Evolutionary conservation across 768 basidiomycete species (phyloP), one percentile per base, ranked within the genome.

Genomic region (Solioccasus polychromus): DNA sequence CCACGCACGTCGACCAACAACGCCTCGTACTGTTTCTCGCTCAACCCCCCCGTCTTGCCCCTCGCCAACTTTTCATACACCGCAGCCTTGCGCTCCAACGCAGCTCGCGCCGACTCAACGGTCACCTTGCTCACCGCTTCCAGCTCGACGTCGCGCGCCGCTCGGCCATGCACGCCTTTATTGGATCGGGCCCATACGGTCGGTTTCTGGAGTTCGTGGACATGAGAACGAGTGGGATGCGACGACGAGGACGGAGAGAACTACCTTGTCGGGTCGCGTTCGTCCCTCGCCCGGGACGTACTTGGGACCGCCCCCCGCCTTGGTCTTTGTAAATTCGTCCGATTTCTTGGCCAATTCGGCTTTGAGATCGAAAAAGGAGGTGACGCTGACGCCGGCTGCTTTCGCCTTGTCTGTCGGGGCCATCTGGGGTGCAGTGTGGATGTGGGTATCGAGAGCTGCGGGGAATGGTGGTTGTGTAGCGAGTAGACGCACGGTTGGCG

Each of bases 361-460:
- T 50, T 85, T 88, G 34, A 93, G 79, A 57, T 91, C 87, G n/a
- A 90, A 78, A 63, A 91, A 88, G 0, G 90, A 88, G 47, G 75
- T 77, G 4, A 83, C 74, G 49, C 80, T 86, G 58, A 88, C 74
- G 8, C 85, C 85, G 29, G 81, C 78, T 14, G 80, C 82, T 59
- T 78, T 85, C 0, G 80, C 74, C 62, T 84, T 66, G 62, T 71
- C 75, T 5, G 71, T 65, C 28, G 80, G 75, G 10, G 73, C 68
- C 77, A 78, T 75, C 19, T 8, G 22, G 7, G 8, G 34, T 14
- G 36, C 14, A 46, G 7, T 6, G 34, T 14, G 36, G 11, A 46
- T n/a, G 35, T 35, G 30, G 44, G 48, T 50, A 51, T 54, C 44
- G 15, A 14, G 8, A 8, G 24, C 9, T 5, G 11, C 14, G n/a